Percentiles rank a stretch among this genome's conserved stretches.
phyloP scores from a whole-genome alignment of 768 basidiomycete genomes.

The Suillus subluteus region DNA sequence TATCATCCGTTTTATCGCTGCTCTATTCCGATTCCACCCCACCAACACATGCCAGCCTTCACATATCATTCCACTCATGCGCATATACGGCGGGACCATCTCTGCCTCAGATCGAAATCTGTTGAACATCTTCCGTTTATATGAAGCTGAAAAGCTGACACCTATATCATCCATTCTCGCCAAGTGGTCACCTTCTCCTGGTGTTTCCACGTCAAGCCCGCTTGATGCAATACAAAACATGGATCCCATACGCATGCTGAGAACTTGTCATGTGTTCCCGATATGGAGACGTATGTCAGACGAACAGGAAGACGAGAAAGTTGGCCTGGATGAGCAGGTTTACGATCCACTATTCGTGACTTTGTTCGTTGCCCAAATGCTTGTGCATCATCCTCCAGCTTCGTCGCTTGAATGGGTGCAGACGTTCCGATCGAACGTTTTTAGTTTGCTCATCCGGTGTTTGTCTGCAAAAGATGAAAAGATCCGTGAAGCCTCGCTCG shows the following conservation, averaged over 20 bases:
- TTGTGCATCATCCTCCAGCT: slow-evolving; percentile 59
- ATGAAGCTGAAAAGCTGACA: slow-evolving; percentile 69
- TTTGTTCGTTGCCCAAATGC: slow-evolving; percentile 64
- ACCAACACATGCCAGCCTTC: slow-evolving; percentile 83
- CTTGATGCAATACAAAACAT: slow-evolving; percentile 72
- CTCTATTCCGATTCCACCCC: slow-evolving; percentile 77
- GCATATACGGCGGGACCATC: slow-evolving; percentile 77
- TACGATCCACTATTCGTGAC: slow-evolving; percentile 86
- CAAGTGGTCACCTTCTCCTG: slow-evolving; percentile 61
- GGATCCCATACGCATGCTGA: slow-evolving; percentile 68
- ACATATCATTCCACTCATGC: slow-evolving; percentile 77
- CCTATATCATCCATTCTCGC: slow-evolving; percentile 67
- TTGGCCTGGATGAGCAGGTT: slow-evolving; percentile 41
- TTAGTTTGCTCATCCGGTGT: slow-evolving; percentile 71
- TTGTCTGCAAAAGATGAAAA: slow-evolving; percentile 67
- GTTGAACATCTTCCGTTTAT: slow-evolving; percentile 76
- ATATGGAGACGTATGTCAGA: slow-evolving; percentile 57
- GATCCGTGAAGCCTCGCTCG: slow-evolving; percentile 63
- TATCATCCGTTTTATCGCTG: slow-evolving; percentile 59
- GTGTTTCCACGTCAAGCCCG: slow-evolving; percentile 45
- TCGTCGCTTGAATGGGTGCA: slow-evolving; percentile 59
- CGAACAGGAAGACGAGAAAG: slow-evolving; percentile 29
- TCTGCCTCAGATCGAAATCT: slow-evolving; percentile 65
- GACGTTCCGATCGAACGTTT: slow-evolving; percentile 79
- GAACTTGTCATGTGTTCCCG: slow-evolving; percentile 75